Base-by-base conservation (phyloP, 1,284 basidiomycete genomes). In the Stereum hirsutum region DNA sequence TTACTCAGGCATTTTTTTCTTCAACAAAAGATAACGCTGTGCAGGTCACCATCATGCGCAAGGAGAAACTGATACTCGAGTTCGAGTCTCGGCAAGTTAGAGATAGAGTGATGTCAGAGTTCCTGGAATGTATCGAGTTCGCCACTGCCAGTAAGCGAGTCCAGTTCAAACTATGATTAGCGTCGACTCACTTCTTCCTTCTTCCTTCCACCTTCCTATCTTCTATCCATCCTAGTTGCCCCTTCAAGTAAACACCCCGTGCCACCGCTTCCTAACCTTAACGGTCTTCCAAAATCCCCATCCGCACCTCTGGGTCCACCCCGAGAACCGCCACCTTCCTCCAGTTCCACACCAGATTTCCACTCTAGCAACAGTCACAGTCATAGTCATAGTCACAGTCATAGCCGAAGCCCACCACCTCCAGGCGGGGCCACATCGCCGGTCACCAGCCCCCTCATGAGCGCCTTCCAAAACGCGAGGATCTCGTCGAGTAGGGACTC, bases 41-140 rank as follows among this genome's bases (percentile, higher is more conserved):
- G 32, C 78, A 87, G 38, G 72, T 99, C 15, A 76, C 78, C 25
- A 81, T 99, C 48, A 83, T 99, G 81, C 74, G 81, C 51, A 96
- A 94, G 65, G 96, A 98, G 62, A 81, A 73, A 7, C 63, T 99
- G 46, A 68, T 72, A 28, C 57, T 98, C 19, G 74, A 83, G 49
- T 67, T 76, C 14, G 73, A 81, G 44, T 85, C 85, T 3, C 64
- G 65, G 26, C 66, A 77, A 30, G 66, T 72, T 20, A 77, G 89
- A 49, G 78, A 90, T 52, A 66, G 69, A 45, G 71, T 93, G 55
- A 61, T 89, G 33, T 60, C 68, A n/a, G 86, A 89, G 54, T 78
- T 98, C 59, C 70, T 69, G 35, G 89, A 91, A 26, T 94, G 90
- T 55, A 86, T 89, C 48, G 81, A 86, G 21, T 89, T 91, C 59